phyloP scores from a whole-genome alignment of 2,329 filamentous ascomycete genomes.

The Claviceps sp. region DNA sequence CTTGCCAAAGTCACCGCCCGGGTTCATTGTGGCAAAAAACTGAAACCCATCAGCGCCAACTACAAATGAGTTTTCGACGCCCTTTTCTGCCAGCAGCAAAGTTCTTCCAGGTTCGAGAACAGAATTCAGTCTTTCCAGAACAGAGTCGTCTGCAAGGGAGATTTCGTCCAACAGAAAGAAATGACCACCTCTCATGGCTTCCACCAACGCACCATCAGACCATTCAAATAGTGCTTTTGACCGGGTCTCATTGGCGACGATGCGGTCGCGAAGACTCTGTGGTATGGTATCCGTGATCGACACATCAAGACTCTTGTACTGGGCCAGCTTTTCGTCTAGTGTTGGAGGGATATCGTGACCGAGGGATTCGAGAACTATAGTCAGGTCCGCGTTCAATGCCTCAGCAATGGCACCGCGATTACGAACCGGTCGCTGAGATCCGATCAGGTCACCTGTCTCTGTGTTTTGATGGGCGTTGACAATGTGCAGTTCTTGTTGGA shows the following conservation, averaged over 20 bases:
- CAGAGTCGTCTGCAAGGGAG: conserved; percentile 92
- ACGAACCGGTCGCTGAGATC: conserved; percentile 80
- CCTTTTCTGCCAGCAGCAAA: conserved; percentile 86
- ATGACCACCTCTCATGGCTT: conserved; percentile 80
- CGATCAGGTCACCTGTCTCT: conserved; percentile 93
- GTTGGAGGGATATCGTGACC: conserved; percentile 26
- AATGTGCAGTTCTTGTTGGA: conserved; percentile 64
- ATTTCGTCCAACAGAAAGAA: conserved; percentile 97
- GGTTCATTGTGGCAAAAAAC: conserved; percentile 98
- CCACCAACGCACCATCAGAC: conserved; percentile 85
- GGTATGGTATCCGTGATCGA: conserved; percentile 37
- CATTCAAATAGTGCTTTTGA: conserved; percentile 88
- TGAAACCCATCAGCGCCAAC: conserved; percentile 70
- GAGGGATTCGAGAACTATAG: conserved; percentile 28
- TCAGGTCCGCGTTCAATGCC: conserved; percentile 48
- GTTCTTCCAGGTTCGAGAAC: conserved; percentile 82
- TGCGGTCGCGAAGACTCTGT: conserved; percentile 30
- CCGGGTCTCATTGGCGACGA: conserved; percentile 40
- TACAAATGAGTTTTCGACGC: conserved; percentile 68
- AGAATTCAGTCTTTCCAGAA: conserved; percentile 90
- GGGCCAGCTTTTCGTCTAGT: conserved; percentile 42
- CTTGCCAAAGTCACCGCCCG: conserved; percentile 96
- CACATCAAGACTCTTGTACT: conserved; percentile 37
- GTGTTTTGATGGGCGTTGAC: conserved; percentile 98
- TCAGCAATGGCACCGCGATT: conserved; percentile 66